Base-by-base conservation (phyloP, 1,139 yeast genomes). In the Yamadazyma dushanensis region DNA sequence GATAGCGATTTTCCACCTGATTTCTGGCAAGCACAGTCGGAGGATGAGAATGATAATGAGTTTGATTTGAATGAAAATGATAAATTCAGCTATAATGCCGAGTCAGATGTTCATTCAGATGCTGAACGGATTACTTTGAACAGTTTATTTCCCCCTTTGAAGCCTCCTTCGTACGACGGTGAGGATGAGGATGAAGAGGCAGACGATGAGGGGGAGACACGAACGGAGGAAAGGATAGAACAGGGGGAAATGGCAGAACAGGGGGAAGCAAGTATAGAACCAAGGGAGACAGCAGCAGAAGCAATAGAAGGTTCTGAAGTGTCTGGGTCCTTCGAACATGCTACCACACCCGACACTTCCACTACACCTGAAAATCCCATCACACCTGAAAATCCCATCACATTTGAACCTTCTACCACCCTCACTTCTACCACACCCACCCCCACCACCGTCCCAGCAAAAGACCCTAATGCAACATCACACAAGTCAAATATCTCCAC, bases 1-100 rank as follows among this genome's bases (percentile, higher is more conserved):
- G 74, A 66, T 29, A 61, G 65, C 35, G 80, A 73, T 44, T 76
- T 76, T 41, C 81, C 81, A 1, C 83, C 83, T 0, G 72, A 74
- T 43, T 77, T 77, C 39, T 71, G 76, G 76, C 70, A 65, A 29
- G 50, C 56, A 3, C 62, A 59, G 35, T 53, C 46, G 11, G 39
- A 41, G 24, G 50, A 45, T 13, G 51, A 45, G 9, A 36, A 32
- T 23, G 46, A 43, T 15, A 31, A 15, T 17, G 26, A 25, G 8
- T 26, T n/a, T 20, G 51, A 44, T 18, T 37, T 38, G 16, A 20
- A 29, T 9, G 20, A 32, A 10, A 50, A 50, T 25, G 70, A 66
- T 40, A 67, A 67, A 39, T 66, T 53, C 46, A 66, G 72, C 43
- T 68, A 66, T 47, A 63, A 66, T 47, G 73, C 72, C 8, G 65